phyloP scores from a whole-genome alignment of 75 land plant genomes.

The Sequoiadendron giganteum region DNA sequence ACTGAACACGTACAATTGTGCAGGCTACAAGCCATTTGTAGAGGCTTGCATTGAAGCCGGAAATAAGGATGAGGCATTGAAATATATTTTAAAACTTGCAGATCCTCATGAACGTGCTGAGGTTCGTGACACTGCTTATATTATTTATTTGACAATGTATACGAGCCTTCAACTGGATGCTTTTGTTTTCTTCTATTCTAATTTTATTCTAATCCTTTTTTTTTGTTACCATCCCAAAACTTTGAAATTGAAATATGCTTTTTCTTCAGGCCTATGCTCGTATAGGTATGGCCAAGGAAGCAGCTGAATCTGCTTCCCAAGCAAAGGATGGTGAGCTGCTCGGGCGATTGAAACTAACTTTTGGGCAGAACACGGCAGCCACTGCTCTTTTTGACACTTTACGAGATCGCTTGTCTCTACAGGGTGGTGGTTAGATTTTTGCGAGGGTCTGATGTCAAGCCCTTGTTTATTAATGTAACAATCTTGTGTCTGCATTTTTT shows the following conservation, averaged over 20 bases:
- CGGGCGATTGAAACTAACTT: constrained; percentile 76
- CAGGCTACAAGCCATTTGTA: constrained; percentile 95
- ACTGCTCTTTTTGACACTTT: constrained; percentile 84
- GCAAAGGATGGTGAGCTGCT: constrained; percentile 89
- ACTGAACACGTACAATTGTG: neutral
- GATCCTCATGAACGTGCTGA: constrained; percentile 94
- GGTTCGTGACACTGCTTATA: constrained; percentile 38
- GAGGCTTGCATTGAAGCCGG: constrained; percentile 96
- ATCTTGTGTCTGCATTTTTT: neutral
- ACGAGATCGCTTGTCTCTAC: constrained; percentile 79
- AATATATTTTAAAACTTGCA: constrained; percentile 86
- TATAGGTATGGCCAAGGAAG: constrained; percentile 98
- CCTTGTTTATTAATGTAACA: neutral
- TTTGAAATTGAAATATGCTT: constrained; percentile 11
- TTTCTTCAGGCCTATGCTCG: constrained; percentile 80
- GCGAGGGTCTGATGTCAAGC: neutral
- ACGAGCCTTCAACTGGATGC: neutral
- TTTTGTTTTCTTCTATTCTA: neutral
- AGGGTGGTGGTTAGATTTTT: constrained; percentile 34
- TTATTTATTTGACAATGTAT: neutral
- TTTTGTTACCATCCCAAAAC: neutral
- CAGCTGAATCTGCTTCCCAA: constrained; percentile 95
- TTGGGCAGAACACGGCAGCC: constrained; percentile 87
- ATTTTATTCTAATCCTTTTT: neutral
- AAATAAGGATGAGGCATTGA: constrained; percentile 85